Evolutionary conservation across 371 early-diverging fungal genomes (phyloP).

Genomic region (Mucor velutinosus): DNA sequence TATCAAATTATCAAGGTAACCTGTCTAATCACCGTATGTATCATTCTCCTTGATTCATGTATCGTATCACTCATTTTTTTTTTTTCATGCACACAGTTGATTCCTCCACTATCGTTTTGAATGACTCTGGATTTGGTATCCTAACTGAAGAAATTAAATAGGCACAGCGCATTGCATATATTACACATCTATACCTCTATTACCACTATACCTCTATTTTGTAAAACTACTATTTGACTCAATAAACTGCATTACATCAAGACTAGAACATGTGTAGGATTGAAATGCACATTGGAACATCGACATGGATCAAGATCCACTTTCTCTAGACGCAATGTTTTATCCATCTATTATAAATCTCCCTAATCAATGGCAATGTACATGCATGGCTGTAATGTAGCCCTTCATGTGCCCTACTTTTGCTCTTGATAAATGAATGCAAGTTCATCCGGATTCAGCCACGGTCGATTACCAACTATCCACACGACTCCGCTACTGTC

Average conservation of each 20-base stretch:
- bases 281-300: no score
- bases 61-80: neutral
- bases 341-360: no score
- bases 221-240: neutral
- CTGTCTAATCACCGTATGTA: neutral
- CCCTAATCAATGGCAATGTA: no score
- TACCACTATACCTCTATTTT: neutral
- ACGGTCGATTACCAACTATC: no score
- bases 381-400: no score
- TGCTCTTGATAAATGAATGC: no score
- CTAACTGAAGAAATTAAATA: slow-evolving; percentile 12
- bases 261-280: no score
- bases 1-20: neutral
- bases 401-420: no score
- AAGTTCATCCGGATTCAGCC: no score
- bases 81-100: neutral
- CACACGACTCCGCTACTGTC: neutral
- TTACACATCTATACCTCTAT: neutral
- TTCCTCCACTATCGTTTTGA: neutral
- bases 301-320: no score
- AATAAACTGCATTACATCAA: no score
- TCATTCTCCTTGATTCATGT: neutral
- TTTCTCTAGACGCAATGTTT: no score
- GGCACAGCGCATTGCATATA: neutral
- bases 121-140: slow-evolving; percentile 17